Evolutionary conservation across 768 basidiomycete species (phyloP).

Genomic region (Amanita rubescens): DNA sequence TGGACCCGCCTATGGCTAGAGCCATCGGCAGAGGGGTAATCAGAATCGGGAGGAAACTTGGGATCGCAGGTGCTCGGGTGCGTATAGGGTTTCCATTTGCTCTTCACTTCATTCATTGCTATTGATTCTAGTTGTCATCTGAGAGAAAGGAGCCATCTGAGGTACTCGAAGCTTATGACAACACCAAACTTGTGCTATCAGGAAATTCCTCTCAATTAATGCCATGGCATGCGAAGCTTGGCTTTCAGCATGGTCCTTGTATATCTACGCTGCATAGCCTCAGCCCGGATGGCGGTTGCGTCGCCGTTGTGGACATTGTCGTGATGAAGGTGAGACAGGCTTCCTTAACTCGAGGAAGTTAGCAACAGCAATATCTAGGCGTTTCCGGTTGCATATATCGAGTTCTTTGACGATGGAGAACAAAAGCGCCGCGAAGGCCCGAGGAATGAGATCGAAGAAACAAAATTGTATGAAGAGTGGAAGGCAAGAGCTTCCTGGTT

Average conservation of each 20-base stretch:
- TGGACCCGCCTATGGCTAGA: conserved; percentile 66
- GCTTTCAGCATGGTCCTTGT: conserved; percentile 60
- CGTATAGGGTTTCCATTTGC: conserved; percentile 15
- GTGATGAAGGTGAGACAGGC: conserved; percentile 47
- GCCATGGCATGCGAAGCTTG: conserved; percentile 84
- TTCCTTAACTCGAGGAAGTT: not conserved
- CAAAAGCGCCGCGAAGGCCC: conserved; percentile 50
- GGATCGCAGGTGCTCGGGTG: conserved; percentile 73
- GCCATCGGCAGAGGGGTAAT: conserved; percentile 64
- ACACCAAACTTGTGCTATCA: conserved; percentile 54
- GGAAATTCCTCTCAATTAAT: conserved; percentile 86
- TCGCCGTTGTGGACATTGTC: conserved; percentile 68
- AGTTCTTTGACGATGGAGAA: conserved; percentile 48
- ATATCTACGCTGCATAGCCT: conserved; percentile 75
- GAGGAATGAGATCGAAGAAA: conserved; percentile 65
- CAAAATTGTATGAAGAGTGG: conserved; percentile 55
- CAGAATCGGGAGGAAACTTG: conserved; percentile 76
- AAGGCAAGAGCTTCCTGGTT: conserved; percentile 36
- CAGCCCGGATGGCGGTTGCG: conserved; percentile 71
- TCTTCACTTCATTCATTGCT: not conserved
- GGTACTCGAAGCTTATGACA: conserved; percentile 72
- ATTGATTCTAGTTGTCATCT: conserved; percentile 47
- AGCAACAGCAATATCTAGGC: conserved; percentile 31
- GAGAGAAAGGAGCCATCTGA: conserved; percentile 75
- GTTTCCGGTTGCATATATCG: conserved; percentile 76